Base-by-base conservation (phyloP, 805 yeast genomes). In the Kregervanrija fluxuum region DNA sequence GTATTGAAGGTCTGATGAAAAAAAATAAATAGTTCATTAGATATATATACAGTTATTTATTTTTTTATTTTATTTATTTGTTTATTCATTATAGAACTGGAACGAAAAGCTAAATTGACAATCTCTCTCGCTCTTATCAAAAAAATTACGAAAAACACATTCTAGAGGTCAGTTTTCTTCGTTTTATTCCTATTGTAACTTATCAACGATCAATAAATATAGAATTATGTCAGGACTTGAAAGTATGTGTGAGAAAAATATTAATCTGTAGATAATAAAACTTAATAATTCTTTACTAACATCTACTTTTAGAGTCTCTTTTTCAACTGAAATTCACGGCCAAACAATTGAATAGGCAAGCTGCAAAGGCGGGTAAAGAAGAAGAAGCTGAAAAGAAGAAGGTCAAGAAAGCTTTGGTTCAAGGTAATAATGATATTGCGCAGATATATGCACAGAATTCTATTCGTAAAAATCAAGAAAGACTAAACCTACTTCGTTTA, bases 371-470 rank as follows among this genome's bases (percentile, higher is more conserved):
- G 3, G 86, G 89, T 1, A 90, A 89, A 59, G 99, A 93, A 60
- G 95, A 88, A 58, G 78, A 79, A 33, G 74, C 77, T 35, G 98
- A 93, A 65, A 87, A 87, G 65, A 83, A 83, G 54, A 88, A 86
- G 59, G 82, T 89, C 48, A 91, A 91, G 64, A 91, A 87, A 71
- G 95, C 96, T 2, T 70, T 88, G 68, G 70, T 72, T 40, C 88
- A 82, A 53, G 96, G 95, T 13, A 83, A 84, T 60, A 84, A 82
- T 54, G 99, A 93, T 60, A 89, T 93, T 48, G 98, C 98, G 0
- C 84, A 80, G 59, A 74, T 93, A 38, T 91, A 93, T 57, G 99
- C 99, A 0, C 95, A 90, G 53, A 93, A 90, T 65, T 96, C 98
- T 34, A 88, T 95, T 37, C 75, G 99, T 41, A 93, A 93, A 64